Percentiles rank a stretch among this genome's conserved stretches.
Evolutionary conservation across 2,329 filamentous ascomycete genomes (phyloP).

Genomic region (Zymoseptoria pseudotritici): DNA sequence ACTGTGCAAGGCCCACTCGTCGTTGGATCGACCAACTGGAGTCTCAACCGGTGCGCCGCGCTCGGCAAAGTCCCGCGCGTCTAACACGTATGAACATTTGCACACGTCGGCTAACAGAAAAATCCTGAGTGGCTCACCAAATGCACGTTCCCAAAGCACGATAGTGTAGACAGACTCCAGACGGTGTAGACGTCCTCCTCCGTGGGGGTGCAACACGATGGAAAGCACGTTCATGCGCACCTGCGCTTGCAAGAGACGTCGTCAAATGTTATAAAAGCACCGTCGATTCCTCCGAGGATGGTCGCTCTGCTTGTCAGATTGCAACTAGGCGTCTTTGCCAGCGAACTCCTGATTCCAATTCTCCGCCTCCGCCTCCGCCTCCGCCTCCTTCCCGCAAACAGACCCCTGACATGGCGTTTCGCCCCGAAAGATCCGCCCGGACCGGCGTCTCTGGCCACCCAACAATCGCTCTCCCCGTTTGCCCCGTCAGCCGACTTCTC

Average conservation of each 20-base stretch:
- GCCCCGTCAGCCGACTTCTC: not conserved
- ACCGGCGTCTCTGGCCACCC: not conserved
- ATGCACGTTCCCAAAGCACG: no score
- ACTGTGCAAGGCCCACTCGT: no score
- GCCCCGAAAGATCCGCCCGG: not conserved
- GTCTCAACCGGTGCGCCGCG: no score
- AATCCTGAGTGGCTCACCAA: no score
- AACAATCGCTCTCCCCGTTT: not conserved
- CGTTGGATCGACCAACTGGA: no score
- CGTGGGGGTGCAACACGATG: no score
- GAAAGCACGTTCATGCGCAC: not conserved
- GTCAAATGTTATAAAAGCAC: not conserved
- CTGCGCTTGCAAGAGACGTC: not conserved
- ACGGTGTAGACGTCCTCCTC: no score
- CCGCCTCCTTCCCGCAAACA: not conserved
- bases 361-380: no score
- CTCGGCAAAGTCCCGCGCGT: no score
- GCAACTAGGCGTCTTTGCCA: not conserved
- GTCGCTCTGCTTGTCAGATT: not conserved
- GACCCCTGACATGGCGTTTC: not conserved
- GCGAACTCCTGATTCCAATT: not conserved
- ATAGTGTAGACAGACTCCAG: no score
- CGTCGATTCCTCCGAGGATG: not conserved
- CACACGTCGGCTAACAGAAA: no score
- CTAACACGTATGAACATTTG: no score